Percentiles rank a stretch among this genome's conserved stretches.
Conservation (phyloP, 495 filamentous ascomycete species). For the Copromyces sp. region DNA sequence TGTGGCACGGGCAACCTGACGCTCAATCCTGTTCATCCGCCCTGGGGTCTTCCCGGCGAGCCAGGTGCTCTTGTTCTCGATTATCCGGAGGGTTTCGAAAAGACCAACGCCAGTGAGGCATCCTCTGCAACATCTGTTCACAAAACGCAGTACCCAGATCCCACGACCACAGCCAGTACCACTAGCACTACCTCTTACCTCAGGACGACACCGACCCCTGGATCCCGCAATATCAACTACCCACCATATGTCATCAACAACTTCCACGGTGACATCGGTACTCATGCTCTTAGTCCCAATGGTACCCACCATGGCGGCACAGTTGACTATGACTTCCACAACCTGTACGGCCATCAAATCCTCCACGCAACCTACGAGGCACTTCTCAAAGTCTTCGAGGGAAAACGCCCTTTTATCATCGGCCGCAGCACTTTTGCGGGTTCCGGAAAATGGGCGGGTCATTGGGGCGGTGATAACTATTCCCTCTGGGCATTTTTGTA, state of each 20-base stretch:
- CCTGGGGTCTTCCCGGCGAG: constrained; percentile 57
- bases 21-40: constrained; percentile 60
- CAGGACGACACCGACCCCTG: constrained; percentile 55
- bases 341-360: constrained; percentile 63
- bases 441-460: constrained; percentile 68
- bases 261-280: constrained; percentile 63
- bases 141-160: constrained; percentile 15
- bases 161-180: constrained; percentile 25
- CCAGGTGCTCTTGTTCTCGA: constrained; percentile 47
- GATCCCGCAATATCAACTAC: constrained; percentile 62
- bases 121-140: constrained; percentile 41
- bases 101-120: constrained; percentile 62
- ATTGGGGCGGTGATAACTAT: constrained; percentile 82
- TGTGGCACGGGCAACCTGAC: constrained; percentile 61
- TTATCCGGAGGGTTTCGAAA: constrained; percentile 64
- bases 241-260: constrained; percentile 80
- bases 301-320: constrained; percentile 65
- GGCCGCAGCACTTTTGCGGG: constrained; percentile 76
- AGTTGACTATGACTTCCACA: constrained; percentile 74
- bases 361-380: constrained; percentile 73
- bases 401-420: constrained; percentile 76
- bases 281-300: constrained; percentile 67
- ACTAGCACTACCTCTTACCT: constrained; percentile 41
- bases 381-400: constrained; percentile 49
- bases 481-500: constrained; percentile 60